Evolutionary conservation across 352 stramenopile genomes (phyloP).

Genomic region (Phytophthora chlamydospora): DNA sequence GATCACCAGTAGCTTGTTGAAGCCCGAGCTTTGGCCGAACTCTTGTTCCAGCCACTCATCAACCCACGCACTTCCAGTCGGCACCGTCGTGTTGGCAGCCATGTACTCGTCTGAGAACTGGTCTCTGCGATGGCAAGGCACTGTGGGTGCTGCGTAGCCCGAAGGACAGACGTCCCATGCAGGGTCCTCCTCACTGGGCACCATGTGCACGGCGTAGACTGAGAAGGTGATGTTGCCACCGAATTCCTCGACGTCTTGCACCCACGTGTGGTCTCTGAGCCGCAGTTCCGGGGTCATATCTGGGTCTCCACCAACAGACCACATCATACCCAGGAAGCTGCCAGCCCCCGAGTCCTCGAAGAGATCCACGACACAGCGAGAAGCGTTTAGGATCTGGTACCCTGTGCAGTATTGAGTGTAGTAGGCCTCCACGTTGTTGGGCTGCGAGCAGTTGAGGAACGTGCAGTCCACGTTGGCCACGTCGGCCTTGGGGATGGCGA

Average conservation of each 20-base stretch:
- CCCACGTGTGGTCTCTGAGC: constrained; percentile 32
- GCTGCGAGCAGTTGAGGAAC: constrained; percentile 36
- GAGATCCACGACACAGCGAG: constrained; percentile 37
- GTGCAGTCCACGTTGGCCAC: constrained; percentile 29
- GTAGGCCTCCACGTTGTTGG: constrained; percentile 20
- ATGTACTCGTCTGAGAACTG: constrained; percentile 20
- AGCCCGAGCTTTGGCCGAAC: constrained; percentile 10
- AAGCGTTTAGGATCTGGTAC: constrained; percentile 40
- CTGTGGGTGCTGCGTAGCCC: constrained; percentile 22
- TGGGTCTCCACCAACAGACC: constrained; percentile 27
- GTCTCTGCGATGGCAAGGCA: constrained; percentile 22
- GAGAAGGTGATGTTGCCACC: constrained; percentile 23
- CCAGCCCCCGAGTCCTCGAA: constrained; percentile 11
- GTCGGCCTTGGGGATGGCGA: constrained; percentile 28
- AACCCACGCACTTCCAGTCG: constrained; percentile 20
- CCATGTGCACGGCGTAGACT: constrained; percentile 33
- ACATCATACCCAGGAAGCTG: constrained; percentile 35
- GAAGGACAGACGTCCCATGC: constrained; percentile 28
- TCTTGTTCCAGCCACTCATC: constrained; percentile 28
- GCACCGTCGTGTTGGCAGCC: constrained; percentile 18
- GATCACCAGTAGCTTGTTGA: constrained; percentile 16
- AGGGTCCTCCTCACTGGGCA: constrained; percentile 9
- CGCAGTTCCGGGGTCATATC: constrained; percentile 18
- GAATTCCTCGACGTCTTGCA: constrained; percentile 18
- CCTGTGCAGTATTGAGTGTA: constrained; percentile 38